Conservation (phyloP, 148 eudicot genomes). For the Bassia scoparia region DNA sequence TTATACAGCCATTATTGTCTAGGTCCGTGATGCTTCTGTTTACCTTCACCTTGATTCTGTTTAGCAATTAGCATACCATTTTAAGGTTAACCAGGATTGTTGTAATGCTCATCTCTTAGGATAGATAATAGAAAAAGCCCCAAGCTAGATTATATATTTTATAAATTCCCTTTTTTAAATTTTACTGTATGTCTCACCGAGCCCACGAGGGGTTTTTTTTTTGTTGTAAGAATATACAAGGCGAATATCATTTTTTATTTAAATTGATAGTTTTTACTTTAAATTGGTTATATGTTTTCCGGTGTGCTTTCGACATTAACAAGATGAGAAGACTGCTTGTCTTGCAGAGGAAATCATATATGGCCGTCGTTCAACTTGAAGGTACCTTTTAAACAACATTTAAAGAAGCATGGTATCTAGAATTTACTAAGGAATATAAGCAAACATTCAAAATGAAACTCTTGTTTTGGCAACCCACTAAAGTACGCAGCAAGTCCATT, state of each 20-base stretch:
- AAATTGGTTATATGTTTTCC: no score
- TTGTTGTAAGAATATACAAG: background rate
- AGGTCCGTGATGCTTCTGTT: background rate
- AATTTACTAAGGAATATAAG: no score
- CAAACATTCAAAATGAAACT: no score
- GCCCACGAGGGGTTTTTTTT: no score
- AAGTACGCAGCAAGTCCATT: no score
- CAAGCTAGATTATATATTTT: background rate
- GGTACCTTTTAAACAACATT: no score
- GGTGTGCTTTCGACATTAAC: no score
- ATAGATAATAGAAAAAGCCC: background rate
- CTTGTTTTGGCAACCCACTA: no score
- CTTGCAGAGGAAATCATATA: no score
- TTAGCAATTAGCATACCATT: slow-evolving; percentile 8
- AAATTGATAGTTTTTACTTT: background rate
- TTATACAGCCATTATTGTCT: slow-evolving; percentile 5
- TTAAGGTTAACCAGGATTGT: slow-evolving; percentile 16
- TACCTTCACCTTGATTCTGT: background rate
- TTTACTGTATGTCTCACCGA: slow-evolving; percentile 1
- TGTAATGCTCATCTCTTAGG: slow-evolving; percentile 27
- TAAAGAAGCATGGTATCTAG: no score
- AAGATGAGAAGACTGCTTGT: no score
- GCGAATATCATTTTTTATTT: background rate
- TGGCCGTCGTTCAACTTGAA: no score
- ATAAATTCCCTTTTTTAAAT: background rate